Base-by-base conservation (phyloP, 768 basidiomycete genomes). In the Lactarius evosmus region DNA sequence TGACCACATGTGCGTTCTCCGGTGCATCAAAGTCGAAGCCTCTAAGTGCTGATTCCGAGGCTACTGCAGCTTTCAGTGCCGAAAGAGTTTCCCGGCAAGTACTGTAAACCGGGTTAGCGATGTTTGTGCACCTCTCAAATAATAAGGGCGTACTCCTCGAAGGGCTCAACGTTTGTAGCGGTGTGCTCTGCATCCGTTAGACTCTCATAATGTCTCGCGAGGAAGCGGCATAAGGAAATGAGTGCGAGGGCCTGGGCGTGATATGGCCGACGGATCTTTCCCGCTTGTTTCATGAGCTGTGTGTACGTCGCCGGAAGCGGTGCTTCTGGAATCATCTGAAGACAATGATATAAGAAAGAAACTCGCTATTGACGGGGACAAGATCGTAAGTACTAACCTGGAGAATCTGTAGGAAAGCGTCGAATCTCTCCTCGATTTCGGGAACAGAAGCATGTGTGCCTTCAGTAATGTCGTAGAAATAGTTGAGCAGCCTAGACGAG, bases 181-280 rank as follows among this genome's bases (percentile, higher is more conserved):
- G 64, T 65, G 49, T 50, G 60, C 40, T 61, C 29, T 11, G 41
- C 64, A 4, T 57, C 49, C 32, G 64, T 56, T 40, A 65, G 44
- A 33, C 2, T n/a, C 40, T 61, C 64, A 32, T 65, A 65, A 46
- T 65, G 64, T 52, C 52, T 61, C 49, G 64, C 64, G 7, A 65
- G 64, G 40, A 60, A 61, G 33, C 64, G 64, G 52, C 64, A 65
- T 17, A 65, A 29, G 32, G 64, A 65, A 14, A 65, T 65, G 50
- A 65, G 40, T 0, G 64, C 59, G 38, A 65, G 49, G 16, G 64
- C 64, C 40, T 61, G 64, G 11, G 64, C 64, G 38, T 56, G 60
- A 52, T 65, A 56, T 17, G 64, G 64, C 12, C 60, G 64, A 22
- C 64, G 64, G 19, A 65, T 57, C 41, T 44, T 61, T 33, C 64